phyloP scores from a whole-genome alignment of 768 basidiomycete genomes.

The Mycena galericulata region DNA sequence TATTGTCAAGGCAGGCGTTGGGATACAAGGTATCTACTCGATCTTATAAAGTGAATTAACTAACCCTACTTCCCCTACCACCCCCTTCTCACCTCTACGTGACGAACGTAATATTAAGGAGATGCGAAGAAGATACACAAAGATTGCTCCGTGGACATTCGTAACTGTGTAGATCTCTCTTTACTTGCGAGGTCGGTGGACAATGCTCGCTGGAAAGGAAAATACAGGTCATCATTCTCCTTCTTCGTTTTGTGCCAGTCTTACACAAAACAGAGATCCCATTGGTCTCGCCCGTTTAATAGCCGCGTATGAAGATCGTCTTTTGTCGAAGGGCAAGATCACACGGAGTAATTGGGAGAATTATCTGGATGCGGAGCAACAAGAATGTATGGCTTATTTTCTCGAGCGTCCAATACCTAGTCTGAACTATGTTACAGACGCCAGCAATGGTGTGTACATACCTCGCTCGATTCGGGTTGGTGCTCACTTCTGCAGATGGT shows the following conservation, averaged over 20 bases:
- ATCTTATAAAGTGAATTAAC: too few relatives aligned
- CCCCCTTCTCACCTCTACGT: too few relatives aligned
- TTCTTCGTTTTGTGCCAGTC: background rate
- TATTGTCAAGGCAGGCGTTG: conserved; percentile 79
- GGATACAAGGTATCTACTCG: conserved; percentile 63
- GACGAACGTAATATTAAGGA: too few relatives aligned
- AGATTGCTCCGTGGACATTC: conserved; percentile 57
- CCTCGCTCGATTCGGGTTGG: background rate
- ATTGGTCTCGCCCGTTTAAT: conserved; percentile 76
- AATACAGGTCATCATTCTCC: conserved; percentile 50
- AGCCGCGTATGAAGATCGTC: conserved; percentile 67
- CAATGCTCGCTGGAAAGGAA: conserved; percentile 79
- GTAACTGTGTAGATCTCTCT: conserved; percentile 76
- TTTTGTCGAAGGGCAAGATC: conserved; percentile 69
- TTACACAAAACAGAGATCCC: conserved; percentile 41
- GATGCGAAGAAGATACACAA: conserved; percentile 75
- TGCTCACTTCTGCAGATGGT: conserved; percentile 82
- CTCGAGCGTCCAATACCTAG: conserved; percentile 10
- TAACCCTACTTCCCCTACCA: too few relatives aligned
- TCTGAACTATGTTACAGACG: conserved; percentile 32
- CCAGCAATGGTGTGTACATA: conserved; percentile 28
- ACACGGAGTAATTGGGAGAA: conserved; percentile 80
- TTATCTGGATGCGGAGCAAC: conserved; percentile 57
- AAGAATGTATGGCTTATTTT: conserved; percentile 65
- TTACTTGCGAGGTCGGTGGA: conserved; percentile 79